Conservation (phyloP, 2,329 filamentous ascomycete genomes). For the Epichloe uncinata region DNA sequence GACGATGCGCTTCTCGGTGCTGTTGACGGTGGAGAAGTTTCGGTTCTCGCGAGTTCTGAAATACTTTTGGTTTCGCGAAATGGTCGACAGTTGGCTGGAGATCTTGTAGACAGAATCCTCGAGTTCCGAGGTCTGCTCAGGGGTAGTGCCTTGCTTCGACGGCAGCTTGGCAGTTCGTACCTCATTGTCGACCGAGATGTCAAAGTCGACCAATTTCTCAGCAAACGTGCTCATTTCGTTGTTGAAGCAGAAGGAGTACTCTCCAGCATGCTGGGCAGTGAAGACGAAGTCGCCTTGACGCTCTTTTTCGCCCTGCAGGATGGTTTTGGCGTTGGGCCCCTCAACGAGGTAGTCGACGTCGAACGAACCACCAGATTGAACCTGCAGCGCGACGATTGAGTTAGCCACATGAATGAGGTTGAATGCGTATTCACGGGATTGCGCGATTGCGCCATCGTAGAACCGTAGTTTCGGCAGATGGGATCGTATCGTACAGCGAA, state of each 20-base stretch:
- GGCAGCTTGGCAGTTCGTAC: conserved; percentile 60
- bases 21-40: conserved; percentile 95
- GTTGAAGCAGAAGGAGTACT: conserved; percentile 96
- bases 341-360: conserved; percentile 88
- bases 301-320: conserved; percentile 80
- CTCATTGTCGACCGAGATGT: conserved; percentile 94
- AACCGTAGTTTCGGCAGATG: background rate
- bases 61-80: conserved; percentile 96
- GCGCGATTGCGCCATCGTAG: background rate
- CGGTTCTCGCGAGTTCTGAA: conserved; percentile 98
- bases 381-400: conserved; percentile 36
- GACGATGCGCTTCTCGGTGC: conserved; percentile 90
- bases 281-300: conserved; percentile 97
- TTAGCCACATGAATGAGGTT: background rate
- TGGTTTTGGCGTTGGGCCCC: conserved; percentile 66
- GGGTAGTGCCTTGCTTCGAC: conserved; percentile 73
- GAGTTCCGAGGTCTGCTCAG: conserved; percentile 77
- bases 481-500: conserved; percentile 48
- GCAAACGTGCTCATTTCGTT: conserved; percentile 97
- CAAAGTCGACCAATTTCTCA: conserved; percentile 96
- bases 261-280: conserved; percentile 73
- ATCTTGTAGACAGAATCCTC: conserved; percentile 95
- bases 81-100: conserved; percentile 82
- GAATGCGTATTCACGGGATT: background rate
- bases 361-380: conserved; percentile 96